phyloP scores from a whole-genome alignment of 2,329 filamentous ascomycete species.

The Thelonectria olida region DNA sequence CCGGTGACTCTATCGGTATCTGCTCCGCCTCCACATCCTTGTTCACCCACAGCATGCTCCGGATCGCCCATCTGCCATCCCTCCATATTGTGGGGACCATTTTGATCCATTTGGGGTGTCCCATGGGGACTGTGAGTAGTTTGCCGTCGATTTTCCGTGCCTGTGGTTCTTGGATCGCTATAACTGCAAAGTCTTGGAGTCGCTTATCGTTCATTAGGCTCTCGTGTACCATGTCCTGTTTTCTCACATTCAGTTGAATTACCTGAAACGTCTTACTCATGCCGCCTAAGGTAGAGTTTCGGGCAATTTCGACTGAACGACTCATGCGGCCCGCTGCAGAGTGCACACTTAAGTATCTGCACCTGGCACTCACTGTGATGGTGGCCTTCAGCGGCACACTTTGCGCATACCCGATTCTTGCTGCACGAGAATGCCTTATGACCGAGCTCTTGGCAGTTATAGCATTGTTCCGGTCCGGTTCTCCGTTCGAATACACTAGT shows the following conservation, averaged over 20 bases:
- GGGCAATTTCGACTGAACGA: conserved; percentile 9
- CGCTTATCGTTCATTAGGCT: conserved; percentile 18
- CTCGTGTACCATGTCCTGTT: not conserved
- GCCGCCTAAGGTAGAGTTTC: conserved; percentile 1
- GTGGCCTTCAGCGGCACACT: not conserved
- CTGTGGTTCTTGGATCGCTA: conserved; percentile 13
- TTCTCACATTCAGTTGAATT: conserved; percentile 10
- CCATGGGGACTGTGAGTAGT: conserved; percentile 8
- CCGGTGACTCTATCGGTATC: not conserved
- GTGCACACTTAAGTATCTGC: not conserved
- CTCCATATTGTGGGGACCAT: conserved; percentile 6
- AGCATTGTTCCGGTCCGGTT: conserved; percentile 8
- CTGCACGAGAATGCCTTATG: conserved; percentile 20
- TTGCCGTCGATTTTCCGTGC: conserved; percentile 1
- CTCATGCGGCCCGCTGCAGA: conserved; percentile 12
- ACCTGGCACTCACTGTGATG: not conserved
- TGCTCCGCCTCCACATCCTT: conserved; percentile 14
- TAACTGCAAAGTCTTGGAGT: conserved; percentile 6
- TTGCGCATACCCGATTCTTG: conserved; percentile 11
- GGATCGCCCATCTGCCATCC: not conserved
- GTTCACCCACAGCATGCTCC: conserved; percentile 14
- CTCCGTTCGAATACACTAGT: not conserved
- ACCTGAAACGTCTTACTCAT: conserved; percentile 1
- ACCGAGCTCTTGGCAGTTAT: conserved; percentile 12
- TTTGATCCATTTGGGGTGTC: conserved; percentile 4